Evolutionary conservation across 2,329 filamentous ascomycete genomes (phyloP), one percentile per base, ranked within the genome.

Genomic region (Aspergillus intermedius): DNA sequence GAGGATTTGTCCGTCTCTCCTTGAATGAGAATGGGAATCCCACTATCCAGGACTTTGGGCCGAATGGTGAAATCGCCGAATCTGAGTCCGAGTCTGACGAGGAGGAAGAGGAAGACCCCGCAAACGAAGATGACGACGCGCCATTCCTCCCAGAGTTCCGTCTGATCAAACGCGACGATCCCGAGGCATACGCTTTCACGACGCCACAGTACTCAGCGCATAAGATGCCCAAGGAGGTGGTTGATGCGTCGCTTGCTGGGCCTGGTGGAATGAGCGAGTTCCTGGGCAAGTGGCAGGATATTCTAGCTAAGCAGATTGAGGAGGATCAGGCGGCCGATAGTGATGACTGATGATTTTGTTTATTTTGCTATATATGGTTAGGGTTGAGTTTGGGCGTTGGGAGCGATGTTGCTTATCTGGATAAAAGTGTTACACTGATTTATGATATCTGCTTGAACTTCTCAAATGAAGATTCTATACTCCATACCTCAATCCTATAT

Each of bases 171-270:
- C 83, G 84, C 64, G 86, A 91, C 54, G 91, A 97, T 56, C 89
- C 91, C 0, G 87, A 91, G 52, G 91, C 91, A 1, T 93, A 89
- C 64, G 87, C 86, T 58, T 94, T 96, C 64, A 83, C 81, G 55
- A 86, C 87, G 4, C 81, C 89, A 1, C 87, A 91, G 61, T 97
- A 95, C 68, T 95, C 90, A 53, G 91, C 93, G 3, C 91, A 97
- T 65, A 98, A 97, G 70, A 73, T 98, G 58, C 93, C 93, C 0
- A 90, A 85, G 66, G 93, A 98, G 59, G 89, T 97, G 2, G 91
- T 96, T 2, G 81, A 84, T 61, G 82, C 81, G 2, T 79, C 78
- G 25, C 70, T 76, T 17, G 78, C 78, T 1, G 86, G 87, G 3
- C 82, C 87, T 48, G 87, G 86, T 3, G 86, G 86, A 0, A 78